Evolutionary conservation across 2,329 filamentous ascomycete genomes (phyloP).

Genomic region (Fusarium tjaetaba): DNA sequence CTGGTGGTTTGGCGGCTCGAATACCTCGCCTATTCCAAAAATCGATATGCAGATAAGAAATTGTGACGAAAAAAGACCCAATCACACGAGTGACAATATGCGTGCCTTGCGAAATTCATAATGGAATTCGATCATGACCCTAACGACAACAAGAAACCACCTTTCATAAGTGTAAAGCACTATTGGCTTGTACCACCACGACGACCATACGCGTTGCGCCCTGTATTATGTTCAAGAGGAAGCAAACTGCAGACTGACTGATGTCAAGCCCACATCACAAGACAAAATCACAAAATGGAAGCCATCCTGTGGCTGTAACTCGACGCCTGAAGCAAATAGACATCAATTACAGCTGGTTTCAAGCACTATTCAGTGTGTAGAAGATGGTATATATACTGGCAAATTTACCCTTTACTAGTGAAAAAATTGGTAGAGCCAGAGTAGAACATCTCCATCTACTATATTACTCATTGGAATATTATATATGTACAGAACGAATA

Average conservation of each 20-base stretch:
- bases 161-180: too few species aligned
- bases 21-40: not conserved
- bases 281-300: not conserved
- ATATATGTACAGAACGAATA: not conserved
- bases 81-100: not conserved
- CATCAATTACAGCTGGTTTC: too few species aligned
- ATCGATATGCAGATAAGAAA: not conserved
- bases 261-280: not conserved
- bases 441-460: too few species aligned
- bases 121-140: not conserved
- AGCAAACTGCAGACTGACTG: not conserved
- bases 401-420: too few species aligned
- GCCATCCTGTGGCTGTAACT: not conserved
- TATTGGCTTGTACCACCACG: too few species aligned
- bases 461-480: not conserved
- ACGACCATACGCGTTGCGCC: not conserved
- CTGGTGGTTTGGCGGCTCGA: too few species aligned
- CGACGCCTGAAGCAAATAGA: too few species aligned
- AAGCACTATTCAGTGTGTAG: too few species aligned
- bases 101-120: not conserved
- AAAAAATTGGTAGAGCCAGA: too few species aligned
- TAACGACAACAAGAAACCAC: not conserved
- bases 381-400: too few species aligned
- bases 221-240: not conserved
- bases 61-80: not conserved